phyloP scores from a whole-genome alignment of 2,329 filamentous ascomycete genomes.

The Fusarium secorum region DNA sequence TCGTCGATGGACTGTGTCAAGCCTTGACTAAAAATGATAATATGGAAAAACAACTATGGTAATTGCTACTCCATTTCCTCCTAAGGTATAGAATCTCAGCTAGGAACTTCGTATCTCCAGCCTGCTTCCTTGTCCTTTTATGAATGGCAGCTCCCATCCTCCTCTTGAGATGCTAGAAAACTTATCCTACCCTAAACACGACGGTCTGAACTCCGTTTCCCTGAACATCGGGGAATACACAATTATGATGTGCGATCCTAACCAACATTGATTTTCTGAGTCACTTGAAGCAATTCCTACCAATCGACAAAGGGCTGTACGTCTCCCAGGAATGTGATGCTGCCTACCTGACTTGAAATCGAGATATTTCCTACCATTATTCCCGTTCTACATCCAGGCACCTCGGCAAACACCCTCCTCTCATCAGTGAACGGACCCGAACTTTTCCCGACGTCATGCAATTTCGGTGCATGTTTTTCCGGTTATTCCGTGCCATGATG shows the following conservation, averaged over 20 bases:
- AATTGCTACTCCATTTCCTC: no score
- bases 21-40: no score
- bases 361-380: no score
- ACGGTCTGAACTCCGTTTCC: rapidly evolving
- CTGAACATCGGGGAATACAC: background rate
- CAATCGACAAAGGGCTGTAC: background rate
- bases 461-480: background rate
- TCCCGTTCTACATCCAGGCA: no score
- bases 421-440: background rate
- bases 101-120: rapidly evolving
- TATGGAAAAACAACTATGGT: no score
- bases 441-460: background rate
- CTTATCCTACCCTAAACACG: background rate
- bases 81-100: no score
- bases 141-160: background rate
- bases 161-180: background rate
- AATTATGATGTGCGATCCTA: background rate
- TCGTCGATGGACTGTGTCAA: no score
- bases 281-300: no score
- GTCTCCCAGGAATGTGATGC: background rate
- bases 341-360: no score
- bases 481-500: background rate
- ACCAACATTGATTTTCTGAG: background rate
- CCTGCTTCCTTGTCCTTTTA: background rate
- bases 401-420: background rate